These are phyloP conservation scores for Candida tetrigidarum DNA, from an alignment of 1,139 yeast genomes.

Conservation along the genomic window DNA sequence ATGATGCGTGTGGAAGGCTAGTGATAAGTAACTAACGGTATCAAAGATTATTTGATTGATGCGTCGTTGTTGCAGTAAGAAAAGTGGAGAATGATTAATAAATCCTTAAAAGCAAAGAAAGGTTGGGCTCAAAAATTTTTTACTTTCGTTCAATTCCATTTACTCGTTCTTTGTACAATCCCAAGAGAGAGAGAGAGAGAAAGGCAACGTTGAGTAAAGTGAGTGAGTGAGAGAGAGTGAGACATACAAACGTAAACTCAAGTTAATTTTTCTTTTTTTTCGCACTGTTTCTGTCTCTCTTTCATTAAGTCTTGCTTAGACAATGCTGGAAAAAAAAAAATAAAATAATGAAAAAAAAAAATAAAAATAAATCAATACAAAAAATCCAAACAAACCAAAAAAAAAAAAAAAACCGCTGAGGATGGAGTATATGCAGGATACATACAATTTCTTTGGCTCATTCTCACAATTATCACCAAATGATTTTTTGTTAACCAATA, in stretches of 20 bases:
- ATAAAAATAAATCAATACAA: too few species aligned
- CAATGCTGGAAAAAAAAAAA: too few species aligned
- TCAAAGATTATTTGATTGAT: background rate
- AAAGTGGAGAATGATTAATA: background rate
- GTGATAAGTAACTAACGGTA: background rate
- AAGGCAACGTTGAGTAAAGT: slow-evolving; percentile 5
- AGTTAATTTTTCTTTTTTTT: slow-evolving; percentile 1
- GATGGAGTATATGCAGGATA: background rate
- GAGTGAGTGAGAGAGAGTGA: slow-evolving; percentile 3
- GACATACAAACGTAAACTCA: background rate
- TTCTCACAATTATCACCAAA: background rate
- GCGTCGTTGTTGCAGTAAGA: slow-evolving; percentile 1
- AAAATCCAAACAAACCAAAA: too few species aligned
- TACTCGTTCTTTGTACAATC: slow-evolving; percentile 3
- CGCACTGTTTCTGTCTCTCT: slow-evolving; percentile 1
- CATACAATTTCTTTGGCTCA: background rate
- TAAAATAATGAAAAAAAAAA: background rate
- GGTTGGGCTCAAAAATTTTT: slow-evolving; percentile 2
- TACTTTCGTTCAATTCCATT: slow-evolving; percentile 4
- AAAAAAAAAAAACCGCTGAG: too few species aligned
- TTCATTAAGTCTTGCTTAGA: too few species aligned
- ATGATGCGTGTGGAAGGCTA: too few species aligned
- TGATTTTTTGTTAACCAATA: background rate
- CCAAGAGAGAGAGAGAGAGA: slow-evolving; percentile 1
- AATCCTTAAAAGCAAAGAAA: slow-evolving; percentile 1